These are phyloP conservation scores for Knoxdaviesia capensis DNA, from an alignment of 2,329 filamentous ascomycete genomes.

Conservation along the genomic window DNA sequence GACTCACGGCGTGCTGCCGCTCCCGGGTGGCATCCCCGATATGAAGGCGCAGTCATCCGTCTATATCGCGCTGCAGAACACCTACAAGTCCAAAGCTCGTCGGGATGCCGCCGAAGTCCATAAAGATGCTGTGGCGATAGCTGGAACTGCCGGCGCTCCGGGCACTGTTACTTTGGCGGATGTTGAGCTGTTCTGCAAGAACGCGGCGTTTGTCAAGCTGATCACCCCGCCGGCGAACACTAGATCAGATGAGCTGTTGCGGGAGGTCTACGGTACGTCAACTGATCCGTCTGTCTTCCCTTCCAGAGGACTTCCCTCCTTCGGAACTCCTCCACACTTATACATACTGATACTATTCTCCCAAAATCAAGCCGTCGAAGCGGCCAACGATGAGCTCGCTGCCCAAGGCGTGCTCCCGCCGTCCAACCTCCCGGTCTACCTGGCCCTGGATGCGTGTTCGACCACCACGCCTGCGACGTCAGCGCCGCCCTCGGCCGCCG, in stretches of 20 bases:
- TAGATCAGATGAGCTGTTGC: neutral
- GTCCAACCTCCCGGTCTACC: conserved; percentile 49
- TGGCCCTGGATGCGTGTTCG: conserved; percentile 30
- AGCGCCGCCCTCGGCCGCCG: conserved; percentile 20
- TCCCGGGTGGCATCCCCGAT: conserved; percentile 77
- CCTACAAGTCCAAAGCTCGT: conserved; percentile 80
- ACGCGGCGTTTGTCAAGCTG: conserved; percentile 80
- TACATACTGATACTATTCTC: no score
- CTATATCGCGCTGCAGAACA: conserved; percentile 76
- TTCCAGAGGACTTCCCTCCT: no score
- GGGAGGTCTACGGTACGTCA: conserved; percentile 1
- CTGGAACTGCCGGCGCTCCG: conserved; percentile 30
- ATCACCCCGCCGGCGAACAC: conserved; percentile 31
- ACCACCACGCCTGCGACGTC: conserved; percentile 24
- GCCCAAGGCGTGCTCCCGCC: conserved; percentile 27
- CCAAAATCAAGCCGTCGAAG: conserved; percentile 24
- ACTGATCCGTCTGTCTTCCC: no score
- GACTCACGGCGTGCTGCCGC: conserved; percentile 52
- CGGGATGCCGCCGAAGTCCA: conserved; percentile 55
- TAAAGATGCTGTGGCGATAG: conserved; percentile 23
- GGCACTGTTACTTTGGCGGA: conserved; percentile 45
- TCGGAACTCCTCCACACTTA: neutral
- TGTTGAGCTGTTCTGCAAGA: conserved; percentile 87
- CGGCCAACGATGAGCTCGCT: conserved; percentile 30
- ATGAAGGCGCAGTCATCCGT: conserved; percentile 91